Conservation (phyloP, 2,329 filamentous ascomycete genomes). For the Blastomyces parvus region DNA sequence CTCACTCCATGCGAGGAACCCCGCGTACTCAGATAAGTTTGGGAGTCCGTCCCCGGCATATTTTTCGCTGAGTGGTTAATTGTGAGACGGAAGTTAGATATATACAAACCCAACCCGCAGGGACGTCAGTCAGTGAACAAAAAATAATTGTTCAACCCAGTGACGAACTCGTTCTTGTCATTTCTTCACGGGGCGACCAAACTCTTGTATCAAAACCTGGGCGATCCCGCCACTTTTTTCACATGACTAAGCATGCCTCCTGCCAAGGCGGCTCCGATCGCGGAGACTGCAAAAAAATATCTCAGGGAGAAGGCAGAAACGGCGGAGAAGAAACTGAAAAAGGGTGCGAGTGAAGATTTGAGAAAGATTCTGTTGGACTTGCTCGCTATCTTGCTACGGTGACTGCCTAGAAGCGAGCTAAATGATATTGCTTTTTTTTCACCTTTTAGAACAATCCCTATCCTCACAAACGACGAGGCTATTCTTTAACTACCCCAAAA, state of each 20-base stretch:
- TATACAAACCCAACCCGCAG: neutral
- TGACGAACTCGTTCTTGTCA: neutral
- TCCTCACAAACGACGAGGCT: neutral
- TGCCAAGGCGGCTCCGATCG: neutral
- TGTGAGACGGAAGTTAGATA: neutral
- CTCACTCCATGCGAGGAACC: slow-evolving; percentile 54
- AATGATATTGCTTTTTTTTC: neutral
- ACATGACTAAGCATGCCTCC: slow-evolving; percentile 1
- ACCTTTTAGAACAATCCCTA: neutral
- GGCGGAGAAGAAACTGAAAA: neutral
- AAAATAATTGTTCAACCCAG: neutral
- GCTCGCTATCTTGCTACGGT: neutral
- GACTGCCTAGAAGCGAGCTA: neutral
- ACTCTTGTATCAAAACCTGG: neutral
- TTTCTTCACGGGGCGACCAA: neutral
- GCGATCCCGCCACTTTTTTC: neutral
- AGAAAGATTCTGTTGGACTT: neutral
- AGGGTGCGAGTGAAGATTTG: neutral
- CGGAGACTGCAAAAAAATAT: neutral
- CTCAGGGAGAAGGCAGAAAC: neutral
- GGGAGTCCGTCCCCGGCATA: slow-evolving; percentile 34
- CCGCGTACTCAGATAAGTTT: slow-evolving; percentile 54
- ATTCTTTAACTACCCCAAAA: neutral
- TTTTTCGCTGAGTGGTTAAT: neutral
- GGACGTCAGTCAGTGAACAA: neutral